Conservation (phyloP, 2,329 filamentous ascomycete genomes). For the Ceratocystis papillata region DNA sequence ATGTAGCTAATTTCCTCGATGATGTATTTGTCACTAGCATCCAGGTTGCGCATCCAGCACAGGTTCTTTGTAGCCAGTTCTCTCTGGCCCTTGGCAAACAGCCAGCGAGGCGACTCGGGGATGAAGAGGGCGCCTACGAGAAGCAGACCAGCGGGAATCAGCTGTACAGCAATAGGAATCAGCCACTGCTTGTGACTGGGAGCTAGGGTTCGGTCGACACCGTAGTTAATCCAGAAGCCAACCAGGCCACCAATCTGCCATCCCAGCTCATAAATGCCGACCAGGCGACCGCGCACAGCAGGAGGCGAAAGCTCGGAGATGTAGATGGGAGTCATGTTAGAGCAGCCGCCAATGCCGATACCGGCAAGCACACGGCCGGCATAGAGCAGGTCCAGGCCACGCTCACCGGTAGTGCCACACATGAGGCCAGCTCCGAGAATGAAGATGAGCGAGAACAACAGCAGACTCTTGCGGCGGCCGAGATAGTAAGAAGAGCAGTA, state of each 20-base stretch:
- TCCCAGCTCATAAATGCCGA: conserved; percentile 56
- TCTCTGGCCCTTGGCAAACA: conserved; percentile 50
- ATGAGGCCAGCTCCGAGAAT: conserved; percentile 54
- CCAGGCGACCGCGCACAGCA: conserved; percentile 52
- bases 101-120: conserved; percentile 59
- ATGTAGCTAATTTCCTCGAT: conserved; percentile 62
- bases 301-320: conserved; percentile 51
- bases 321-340: conserved; percentile 53
- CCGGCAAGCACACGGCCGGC: conserved; percentile 53
- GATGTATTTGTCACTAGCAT: conserved; percentile 51
- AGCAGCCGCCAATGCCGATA: conserved; percentile 51
- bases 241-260: conserved; percentile 54
- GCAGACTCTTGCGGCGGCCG: conserved; percentile 54
- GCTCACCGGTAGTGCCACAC: conserved; percentile 42
- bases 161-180: conserved; percentile 52
- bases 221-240: conserved; percentile 58
- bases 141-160: conserved; percentile 55
- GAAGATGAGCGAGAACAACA: conserved; percentile 53
- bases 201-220: conserved; percentile 55
- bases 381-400: conserved; percentile 54
- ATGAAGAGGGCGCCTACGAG: conserved; percentile 53
- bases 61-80: conserved; percentile 49
- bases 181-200: conserved; percentile 64
- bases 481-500: conserved; percentile 56
- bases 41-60: conserved; percentile 54